Evolutionary conservation across 1,139 yeast species (phyloP).

Genomic region (Magnusiomyces sp.): DNA sequence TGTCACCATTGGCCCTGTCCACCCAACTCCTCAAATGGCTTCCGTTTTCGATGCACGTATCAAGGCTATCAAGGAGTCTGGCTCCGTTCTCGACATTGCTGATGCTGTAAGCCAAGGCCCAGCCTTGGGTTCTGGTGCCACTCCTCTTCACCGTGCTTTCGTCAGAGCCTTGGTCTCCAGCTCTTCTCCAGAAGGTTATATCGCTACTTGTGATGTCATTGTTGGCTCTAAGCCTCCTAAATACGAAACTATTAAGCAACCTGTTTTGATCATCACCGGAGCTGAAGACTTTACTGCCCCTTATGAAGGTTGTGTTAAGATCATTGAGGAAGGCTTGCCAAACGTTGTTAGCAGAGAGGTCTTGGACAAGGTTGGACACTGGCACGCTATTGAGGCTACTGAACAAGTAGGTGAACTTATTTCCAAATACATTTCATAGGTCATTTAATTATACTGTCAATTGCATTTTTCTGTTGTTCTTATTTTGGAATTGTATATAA

Average conservation of each 20-base stretch:
- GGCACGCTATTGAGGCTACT: constrained; percentile 28
- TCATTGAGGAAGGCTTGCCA: constrained; percentile 19
- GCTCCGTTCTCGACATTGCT: constrained; percentile 19
- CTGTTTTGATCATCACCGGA: constrained; percentile 24
- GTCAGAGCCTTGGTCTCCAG: constrained; percentile 24
- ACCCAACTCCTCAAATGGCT: constrained; percentile 22
- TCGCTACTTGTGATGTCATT: constrained; percentile 28
- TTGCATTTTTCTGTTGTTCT: too few relatives aligned
- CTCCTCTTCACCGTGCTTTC: constrained; percentile 21
- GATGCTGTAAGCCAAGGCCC: constrained; percentile 21
- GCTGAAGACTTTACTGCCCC: constrained; percentile 27
- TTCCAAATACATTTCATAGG: too few relatives aligned
- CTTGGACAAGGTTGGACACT: constrained; percentile 27
- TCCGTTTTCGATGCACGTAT: constrained; percentile 21
- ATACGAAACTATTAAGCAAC: constrained; percentile 20
- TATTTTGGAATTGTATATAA: too few relatives aligned
- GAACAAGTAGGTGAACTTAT: constrained; percentile 12
- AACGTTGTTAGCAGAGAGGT: constrained; percentile 13
- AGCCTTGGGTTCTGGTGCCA: constrained; percentile 24
- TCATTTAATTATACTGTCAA: too few relatives aligned
- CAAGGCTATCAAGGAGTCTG: constrained; percentile 15
- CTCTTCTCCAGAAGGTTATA: constrained; percentile 25
- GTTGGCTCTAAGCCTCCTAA: constrained; percentile 18
- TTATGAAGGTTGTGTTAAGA: constrained; percentile 24
- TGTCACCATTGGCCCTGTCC: constrained; percentile 28